Conservation (phyloP, 768 basidiomycete species). For the Pisolithus albus region DNA sequence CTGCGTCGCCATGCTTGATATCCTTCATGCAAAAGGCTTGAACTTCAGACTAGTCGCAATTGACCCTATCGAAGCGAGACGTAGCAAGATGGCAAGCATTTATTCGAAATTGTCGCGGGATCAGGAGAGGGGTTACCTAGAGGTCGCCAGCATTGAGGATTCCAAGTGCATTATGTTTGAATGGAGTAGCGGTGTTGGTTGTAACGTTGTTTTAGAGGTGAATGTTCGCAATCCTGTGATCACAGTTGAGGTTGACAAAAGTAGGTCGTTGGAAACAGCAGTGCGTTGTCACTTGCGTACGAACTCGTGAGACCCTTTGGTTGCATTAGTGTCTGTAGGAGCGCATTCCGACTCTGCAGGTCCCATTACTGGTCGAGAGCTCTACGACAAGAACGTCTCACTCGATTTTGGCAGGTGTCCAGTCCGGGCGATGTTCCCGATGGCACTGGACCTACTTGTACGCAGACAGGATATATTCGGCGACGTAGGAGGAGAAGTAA, state of each 20-base stretch:
- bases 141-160: conserved; percentile 44
- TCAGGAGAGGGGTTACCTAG: conserved; percentile 37
- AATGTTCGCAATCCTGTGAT: background rate
- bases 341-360: conserved; percentile 49
- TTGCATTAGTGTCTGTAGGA: conserved; percentile 66
- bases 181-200: conserved; percentile 55
- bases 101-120: conserved; percentile 46
- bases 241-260: background rate
- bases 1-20: conserved; percentile 56
- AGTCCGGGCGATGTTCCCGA: conserved; percentile 68
- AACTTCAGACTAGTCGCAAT: conserved; percentile 56
- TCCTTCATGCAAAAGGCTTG: conserved; percentile 38
- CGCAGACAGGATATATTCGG: conserved; percentile 70
- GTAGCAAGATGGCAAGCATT: conserved; percentile 54
- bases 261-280: conserved; percentile 65
- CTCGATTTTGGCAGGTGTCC: conserved; percentile 80
- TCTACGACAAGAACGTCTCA: conserved; percentile 75
- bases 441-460: conserved; percentile 61
- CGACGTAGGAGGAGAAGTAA: conserved; percentile 52
- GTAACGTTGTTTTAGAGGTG: conserved; percentile 65
- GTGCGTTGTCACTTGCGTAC: conserved; percentile 58
- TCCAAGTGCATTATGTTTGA: conserved; percentile 41
- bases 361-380: conserved; percentile 51
- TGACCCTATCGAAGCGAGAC: conserved; percentile 51
- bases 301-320: conserved; percentile 72